Base-by-base conservation (phyloP, 495 filamentous ascomycete species). In the Collariella sp. region DNA sequence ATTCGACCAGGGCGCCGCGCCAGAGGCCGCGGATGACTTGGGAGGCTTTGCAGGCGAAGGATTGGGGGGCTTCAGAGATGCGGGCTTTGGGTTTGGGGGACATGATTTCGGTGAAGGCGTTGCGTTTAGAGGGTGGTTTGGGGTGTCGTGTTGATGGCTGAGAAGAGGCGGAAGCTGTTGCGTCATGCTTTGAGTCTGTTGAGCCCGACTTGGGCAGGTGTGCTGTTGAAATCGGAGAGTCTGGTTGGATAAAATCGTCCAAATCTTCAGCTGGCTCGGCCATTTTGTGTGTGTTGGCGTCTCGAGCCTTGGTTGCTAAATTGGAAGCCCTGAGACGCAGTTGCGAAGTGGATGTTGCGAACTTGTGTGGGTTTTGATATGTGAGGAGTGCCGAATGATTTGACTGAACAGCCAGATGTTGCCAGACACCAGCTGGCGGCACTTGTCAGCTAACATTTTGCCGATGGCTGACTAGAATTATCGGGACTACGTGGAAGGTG, bases 1-100 rank as follows among this genome's bases (percentile, higher is more conserved):
- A 95, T 7, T 74, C 76, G 45, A 80, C 80, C 2, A 97, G 79
- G 7, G 73, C 85, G 61, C 85, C 77, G 46, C 83, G 81, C 39
- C 71, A 70, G 15, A 70, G 69, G 63, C 62, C 57, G 44, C 33
- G 34, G 38, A 54, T 50, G 50, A 35, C 26, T 7, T 46, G 33
- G 41, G 35, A 36, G 44, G 49, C 44, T 48, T 52, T 57, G 39
- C 18, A 31, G 36, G 50, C 38, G 20, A 54, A 23, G 18, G 49
- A 40, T 34, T 38, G 42, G 16, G 63, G 52, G n/a, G 59, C 51
- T 53, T 65, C 26, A 10, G 50, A 53, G 13, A 31, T 67, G 7
- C 60, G 11, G 0, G 52, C 19, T 60, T 82, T 81, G 47, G 67
- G 65, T 63, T 83, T 81, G 11, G 78, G 75, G 4, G 77, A 70